A percentile compares a stretch with the other conserved stretches of the same genome.
phyloP scores from a whole-genome alignment of 2,329 filamentous ascomycete genomes.

The Bretziella fagacearum region DNA sequence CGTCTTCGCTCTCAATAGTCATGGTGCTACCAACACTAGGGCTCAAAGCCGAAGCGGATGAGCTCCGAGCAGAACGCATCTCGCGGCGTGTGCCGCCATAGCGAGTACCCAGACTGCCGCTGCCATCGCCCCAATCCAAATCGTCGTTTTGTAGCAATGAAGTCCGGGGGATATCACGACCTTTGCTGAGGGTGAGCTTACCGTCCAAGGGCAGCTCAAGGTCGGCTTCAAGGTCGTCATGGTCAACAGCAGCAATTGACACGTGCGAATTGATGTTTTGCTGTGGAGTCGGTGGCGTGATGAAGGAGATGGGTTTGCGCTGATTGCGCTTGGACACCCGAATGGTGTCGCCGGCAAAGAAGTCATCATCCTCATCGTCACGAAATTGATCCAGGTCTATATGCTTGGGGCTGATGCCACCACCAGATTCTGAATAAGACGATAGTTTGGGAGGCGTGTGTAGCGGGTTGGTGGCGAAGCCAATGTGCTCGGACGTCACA shows the following conservation, averaged over 20 bases:
- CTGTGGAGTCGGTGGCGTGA: slow-evolving; percentile 38
- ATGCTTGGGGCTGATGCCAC: slow-evolving; percentile 1
- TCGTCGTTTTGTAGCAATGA: slow-evolving; percentile 49
- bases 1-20: slow-evolving; percentile 83
- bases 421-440: neutral
- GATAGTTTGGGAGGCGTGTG: slow-evolving; percentile 10
- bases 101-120: slow-evolving; percentile 77
- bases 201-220: slow-evolving; percentile 54
- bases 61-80: slow-evolving; percentile 64
- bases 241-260: slow-evolving; percentile 23
- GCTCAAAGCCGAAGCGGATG: slow-evolving; percentile 74
- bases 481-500: slow-evolving; percentile 18
- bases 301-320: slow-evolving; percentile 35
- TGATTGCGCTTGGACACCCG: slow-evolving; percentile 45
- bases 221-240: slow-evolving; percentile 56
- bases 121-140: slow-evolving; percentile 87
- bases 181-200: slow-evolving; percentile 46
- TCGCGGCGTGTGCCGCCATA: slow-evolving; percentile 76
- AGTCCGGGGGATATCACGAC: slow-evolving; percentile 39
- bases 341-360: slow-evolving; percentile 53
- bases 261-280: slow-evolving; percentile 20
- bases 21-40: slow-evolving; percentile 85
- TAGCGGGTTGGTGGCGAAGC: slow-evolving; percentile 4
- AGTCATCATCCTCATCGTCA: slow-evolving; percentile 44
- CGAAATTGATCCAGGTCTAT: slow-evolving; percentile 47